A percentile compares a stretch with the other conserved stretches of the same genome.
Evolutionary conservation across 768 basidiomycete genomes (phyloP).

Genomic region (Boletales sp.): DNA sequence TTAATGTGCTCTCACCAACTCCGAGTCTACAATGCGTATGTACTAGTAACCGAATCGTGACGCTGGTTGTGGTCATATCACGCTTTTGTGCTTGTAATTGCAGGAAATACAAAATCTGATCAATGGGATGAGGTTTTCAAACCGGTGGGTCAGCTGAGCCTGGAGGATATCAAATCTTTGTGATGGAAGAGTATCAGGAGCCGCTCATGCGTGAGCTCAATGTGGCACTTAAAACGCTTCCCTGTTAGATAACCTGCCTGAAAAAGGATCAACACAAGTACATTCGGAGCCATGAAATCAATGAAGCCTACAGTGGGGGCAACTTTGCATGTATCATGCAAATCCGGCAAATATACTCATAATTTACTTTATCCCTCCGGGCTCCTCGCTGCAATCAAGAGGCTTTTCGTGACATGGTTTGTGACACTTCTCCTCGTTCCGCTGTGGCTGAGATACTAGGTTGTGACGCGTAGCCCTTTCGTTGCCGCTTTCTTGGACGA

Average conservation of each 20-base stretch:
- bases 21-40: no score
- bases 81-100: not conserved
- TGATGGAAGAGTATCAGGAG: not conserved
- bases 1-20: no score
- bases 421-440: not conserved
- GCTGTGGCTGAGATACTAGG: not conserved
- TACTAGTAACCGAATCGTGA: no score
- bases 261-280: not conserved
- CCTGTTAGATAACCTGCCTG: conserved; percentile 3
- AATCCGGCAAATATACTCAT: not conserved
- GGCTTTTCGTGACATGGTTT: not conserved
- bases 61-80: not conserved
- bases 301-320: not conserved
- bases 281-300: not conserved
- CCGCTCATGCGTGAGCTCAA: not conserved
- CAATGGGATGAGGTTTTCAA: not conserved
- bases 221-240: conserved; percentile 11
- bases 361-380: not conserved
- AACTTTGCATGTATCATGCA: not conserved
- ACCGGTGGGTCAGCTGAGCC: not conserved
- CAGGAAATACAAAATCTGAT: not conserved
- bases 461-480: not conserved
- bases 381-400: not conserved
- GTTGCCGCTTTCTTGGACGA: not conserved
- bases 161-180: not conserved